Conservation (phyloP, 805 yeast genomes). For the Blastobotrys attinorum region DNA sequence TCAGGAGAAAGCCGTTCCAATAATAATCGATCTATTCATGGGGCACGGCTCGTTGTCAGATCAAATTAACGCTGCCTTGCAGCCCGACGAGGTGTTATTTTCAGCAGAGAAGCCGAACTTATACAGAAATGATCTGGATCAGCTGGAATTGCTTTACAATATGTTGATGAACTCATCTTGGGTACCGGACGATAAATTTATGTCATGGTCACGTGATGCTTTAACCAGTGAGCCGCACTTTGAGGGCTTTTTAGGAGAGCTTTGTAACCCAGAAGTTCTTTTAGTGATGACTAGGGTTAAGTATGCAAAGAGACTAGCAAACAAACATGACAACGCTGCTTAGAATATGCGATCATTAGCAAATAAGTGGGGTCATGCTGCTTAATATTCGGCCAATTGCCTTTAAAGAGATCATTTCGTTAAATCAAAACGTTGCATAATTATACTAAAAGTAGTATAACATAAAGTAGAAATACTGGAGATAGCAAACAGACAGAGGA, state of each 20-base stretch:
- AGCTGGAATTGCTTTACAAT: constrained; percentile 9
- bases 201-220: constrained; percentile 19
- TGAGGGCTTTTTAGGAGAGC: too few relatives aligned
- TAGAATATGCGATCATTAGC: too few relatives aligned
- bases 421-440: too few relatives aligned
- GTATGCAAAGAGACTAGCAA: background rate
- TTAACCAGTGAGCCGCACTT: constrained; percentile 20
- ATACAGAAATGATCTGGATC: constrained; percentile 44
- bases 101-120: constrained; percentile 61
- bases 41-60: background rate
- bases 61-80: constrained; percentile 19
- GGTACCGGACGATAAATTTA: background rate
- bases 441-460: too few relatives aligned
- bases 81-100: constrained; percentile 40
- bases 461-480: too few relatives aligned
- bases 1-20: background rate
- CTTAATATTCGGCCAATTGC: too few relatives aligned
- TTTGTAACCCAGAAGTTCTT: background rate
- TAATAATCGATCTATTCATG: background rate
- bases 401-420: too few relatives aligned
- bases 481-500: too few relatives aligned
- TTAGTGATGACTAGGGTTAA: background rate
- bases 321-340: too few relatives aligned
- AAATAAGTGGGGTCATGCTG: too few relatives aligned
- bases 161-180: too few relatives aligned